Percentiles rank a stretch among this genome's conserved stretches.
These are phyloP conservation scores for Exophiala sp. DNA, from an alignment of 2,329 filamentous ascomycete genomes.

Conservation along the genomic window DNA sequence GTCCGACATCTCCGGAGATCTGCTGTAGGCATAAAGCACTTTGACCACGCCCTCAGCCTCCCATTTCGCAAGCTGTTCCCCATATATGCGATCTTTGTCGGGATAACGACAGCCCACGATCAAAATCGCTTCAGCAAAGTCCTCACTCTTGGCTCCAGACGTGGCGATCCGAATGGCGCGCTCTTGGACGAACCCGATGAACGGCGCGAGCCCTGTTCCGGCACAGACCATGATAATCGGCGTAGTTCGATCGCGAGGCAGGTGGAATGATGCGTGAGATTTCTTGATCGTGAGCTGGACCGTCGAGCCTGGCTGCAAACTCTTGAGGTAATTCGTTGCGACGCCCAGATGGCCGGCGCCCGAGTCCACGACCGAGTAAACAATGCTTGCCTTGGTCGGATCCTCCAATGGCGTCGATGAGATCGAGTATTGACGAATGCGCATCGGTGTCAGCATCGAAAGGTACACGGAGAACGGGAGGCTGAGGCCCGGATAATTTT, in stretches of 20 bases:
- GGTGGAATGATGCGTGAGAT: constrained; percentile 37
- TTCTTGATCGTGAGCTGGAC: constrained; percentile 36
- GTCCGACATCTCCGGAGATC: constrained; percentile 40
- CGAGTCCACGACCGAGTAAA: constrained; percentile 61
- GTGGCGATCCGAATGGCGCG: constrained; percentile 42
- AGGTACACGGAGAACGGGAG: constrained; percentile 67
- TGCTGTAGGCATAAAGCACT: constrained; percentile 60
- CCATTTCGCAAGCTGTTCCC: constrained; percentile 51
- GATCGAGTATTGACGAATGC: constrained; percentile 75
- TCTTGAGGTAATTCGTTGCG: constrained; percentile 58
- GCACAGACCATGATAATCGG: constrained; percentile 41
- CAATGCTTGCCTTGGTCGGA: constrained; percentile 58
- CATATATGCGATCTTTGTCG: constrained; percentile 37
- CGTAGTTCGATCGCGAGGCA: constrained; percentile 33
- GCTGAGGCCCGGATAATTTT: constrained; percentile 57
- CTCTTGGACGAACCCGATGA: constrained; percentile 62
- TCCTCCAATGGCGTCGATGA: constrained; percentile 68
- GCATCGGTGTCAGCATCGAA: constrained; percentile 71
- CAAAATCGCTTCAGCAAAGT: constrained; percentile 35
- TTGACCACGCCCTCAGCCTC: constrained; percentile 58
- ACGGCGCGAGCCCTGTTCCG: constrained; percentile 57
- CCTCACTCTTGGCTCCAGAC: constrained; percentile 20
- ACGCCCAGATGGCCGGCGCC: constrained; percentile 54
- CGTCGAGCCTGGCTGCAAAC: constrained; percentile 34
- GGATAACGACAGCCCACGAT: constrained; percentile 38